Base-by-base conservation (phyloP, 2,329 filamentous ascomycete species). In the Claviceps monticola region DNA sequence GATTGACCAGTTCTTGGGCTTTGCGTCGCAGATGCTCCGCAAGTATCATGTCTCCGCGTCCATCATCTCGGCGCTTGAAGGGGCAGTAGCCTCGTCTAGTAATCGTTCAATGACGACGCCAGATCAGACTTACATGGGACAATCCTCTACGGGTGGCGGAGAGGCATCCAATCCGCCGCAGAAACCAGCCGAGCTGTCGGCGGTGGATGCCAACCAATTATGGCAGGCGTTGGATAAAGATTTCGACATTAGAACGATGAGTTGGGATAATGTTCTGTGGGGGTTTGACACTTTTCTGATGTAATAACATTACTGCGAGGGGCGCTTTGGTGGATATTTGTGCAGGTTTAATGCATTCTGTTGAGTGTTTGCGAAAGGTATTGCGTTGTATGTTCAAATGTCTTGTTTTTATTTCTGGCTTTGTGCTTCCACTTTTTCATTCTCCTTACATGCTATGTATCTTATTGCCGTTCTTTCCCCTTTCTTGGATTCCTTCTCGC, bases 251-350 rank as follows among this genome's bases (percentile, higher is more conserved):
- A 51, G 41, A 21, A 48, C 51, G 14, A 53, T 53, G 48, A 51
- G 51, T 36, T 51, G 51, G 51, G 51, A 53, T n/a, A 53, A 53
- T 45, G 51, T 53, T 1, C 3, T 53, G 38, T 53, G 48, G 48
- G 51, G 51, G 11, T 53, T 53, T 36, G 48, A 53, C 19, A 46
- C 48, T 11, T 36, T 53, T 36, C 13, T 53, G 4, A 53, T 53
- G 51, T 53, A 36, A 16, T 29, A 4, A 9, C 8, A 9, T 29
- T 29, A 8, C 26, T 29, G 26, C 26, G 9, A 9, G 26, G 26
- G 26, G 26, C 26, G 26, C 26, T 29, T 9, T 29, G 26, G 26
- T 9, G 26, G 8, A 29, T 29, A 29, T 29, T 9, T 29, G 9
- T 1, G 2, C 26, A 9, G 7, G 7, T 29, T 9, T 29, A 8